Evolutionary conservation across 1,139 yeast species (phyloP), one percentile per base, ranked within the genome.

Genomic region (Pichia sp.): DNA sequence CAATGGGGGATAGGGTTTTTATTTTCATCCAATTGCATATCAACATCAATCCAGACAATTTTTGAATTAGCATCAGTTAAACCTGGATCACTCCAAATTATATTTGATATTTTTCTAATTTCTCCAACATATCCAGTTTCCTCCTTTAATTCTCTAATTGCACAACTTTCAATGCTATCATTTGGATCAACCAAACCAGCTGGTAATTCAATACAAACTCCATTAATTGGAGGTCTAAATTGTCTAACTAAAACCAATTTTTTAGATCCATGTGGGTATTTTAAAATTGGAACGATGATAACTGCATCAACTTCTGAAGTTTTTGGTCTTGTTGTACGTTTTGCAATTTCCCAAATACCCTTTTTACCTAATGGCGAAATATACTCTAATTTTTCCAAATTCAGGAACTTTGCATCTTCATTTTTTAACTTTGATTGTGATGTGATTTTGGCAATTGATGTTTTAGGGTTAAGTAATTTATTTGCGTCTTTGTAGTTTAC

Each of bases 171-270:
- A 42, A 89, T 71, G 1, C 84, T 67, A 65, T 93, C 99, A 49
- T 80, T 77, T 1, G 95, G 89, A 67, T 93, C 99, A 45, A 93
- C 78, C 55, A 93, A 73, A 0, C 99, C 99, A 0, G 99, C 99
- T 0, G 99, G 99, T 62, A 91, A 77, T 67, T 93, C 99, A 58
- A 93, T 82, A 63, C 93, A 86, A 2, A 91, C 89, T 29, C 89
- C 90, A 52, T 79, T 84, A 11, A 87, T 86, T 1, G 99, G 98
- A 2, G 98, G 96, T 53, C 99, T 76, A 70, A 86, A 91, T 66
- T 91, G 98, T 65, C 87, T 87, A 62, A 88, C 93, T 34, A 91
- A 73, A 3, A 91, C 77, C 43, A 91, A 71, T 81, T 7, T 83
- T 77, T 50, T 53, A 16, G 33, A 75, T 74, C 18, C 70, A 62